phyloP scores from a whole-genome alignment of 352 stramenopile genomes.

The Albugo candida region DNA sequence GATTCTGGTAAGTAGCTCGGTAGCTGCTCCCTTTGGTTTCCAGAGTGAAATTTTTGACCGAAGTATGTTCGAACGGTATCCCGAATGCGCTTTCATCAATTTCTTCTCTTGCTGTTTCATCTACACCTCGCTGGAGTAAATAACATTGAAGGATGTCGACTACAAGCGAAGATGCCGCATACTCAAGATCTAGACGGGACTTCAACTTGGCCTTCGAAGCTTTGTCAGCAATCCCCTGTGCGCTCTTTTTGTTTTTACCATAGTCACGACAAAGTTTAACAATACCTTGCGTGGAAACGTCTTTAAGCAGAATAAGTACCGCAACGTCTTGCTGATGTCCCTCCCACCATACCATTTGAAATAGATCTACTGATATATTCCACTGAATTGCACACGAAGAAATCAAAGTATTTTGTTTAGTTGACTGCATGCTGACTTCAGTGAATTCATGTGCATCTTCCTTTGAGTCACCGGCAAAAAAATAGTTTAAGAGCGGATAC shows the following conservation, averaged over 20 bases:
- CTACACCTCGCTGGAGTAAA: not conserved
- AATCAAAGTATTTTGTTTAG: not conserved
- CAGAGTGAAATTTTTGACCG: not conserved
- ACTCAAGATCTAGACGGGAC: too few species aligned
- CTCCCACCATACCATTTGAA: conserved; percentile 56
- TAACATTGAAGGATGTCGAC: not conserved
- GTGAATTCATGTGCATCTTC: not conserved
- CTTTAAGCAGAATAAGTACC: conserved; percentile 24
- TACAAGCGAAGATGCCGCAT: not conserved
- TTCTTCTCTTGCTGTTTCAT: not conserved
- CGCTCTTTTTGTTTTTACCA: too few species aligned
- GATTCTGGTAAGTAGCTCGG: conserved; percentile 9
- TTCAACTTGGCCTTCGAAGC: too few species aligned
- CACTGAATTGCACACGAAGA: conserved; percentile 17
- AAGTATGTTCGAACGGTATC: not conserved
- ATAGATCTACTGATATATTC: conserved; percentile 31
- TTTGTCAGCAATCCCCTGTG: too few species aligned
- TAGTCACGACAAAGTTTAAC: conserved; percentile 1
- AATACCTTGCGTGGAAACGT: conserved; percentile 36
- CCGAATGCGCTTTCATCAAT: not conserved
- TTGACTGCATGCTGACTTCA: not conserved
- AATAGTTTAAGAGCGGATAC: conserved; percentile 27
- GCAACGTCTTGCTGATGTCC: conserved; percentile 25
- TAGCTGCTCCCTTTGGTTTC: not conserved
- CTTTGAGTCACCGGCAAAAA: not conserved